phyloP scores from a whole-genome alignment of 2,329 filamentous ascomycete genomes.

The Onygena corvina region DNA sequence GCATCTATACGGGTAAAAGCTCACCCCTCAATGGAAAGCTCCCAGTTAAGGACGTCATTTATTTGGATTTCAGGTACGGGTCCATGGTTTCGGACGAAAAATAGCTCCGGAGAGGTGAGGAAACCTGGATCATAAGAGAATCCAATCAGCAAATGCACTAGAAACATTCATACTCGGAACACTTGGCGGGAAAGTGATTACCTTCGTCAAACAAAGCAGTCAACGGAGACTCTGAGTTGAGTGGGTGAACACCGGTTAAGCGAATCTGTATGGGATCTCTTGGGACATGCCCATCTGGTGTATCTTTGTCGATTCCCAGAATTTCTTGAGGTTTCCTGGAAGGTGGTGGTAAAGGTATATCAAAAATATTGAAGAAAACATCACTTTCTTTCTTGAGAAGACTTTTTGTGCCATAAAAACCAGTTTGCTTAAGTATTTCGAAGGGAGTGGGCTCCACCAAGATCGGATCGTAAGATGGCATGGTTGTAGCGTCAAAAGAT shows the following conservation, averaged over 20 bases:
- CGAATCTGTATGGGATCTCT: conserved; percentile 72
- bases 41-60: conserved; percentile 62
- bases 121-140: conserved; percentile 49
- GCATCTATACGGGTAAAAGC: background rate
- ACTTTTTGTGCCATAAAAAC: background rate
- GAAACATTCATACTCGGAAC: too few relatives aligned
- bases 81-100: conserved; percentile 88
- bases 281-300: conserved; percentile 69
- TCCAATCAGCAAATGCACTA: conserved; percentile 6
- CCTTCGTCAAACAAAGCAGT: conserved; percentile 59
- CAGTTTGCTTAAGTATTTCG: background rate
- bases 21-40: conserved; percentile 65
- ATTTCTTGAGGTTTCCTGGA: conserved; percentile 47
- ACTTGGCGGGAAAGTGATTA: conserved; percentile 15
- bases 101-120: conserved; percentile 72
- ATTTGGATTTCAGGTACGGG: conserved; percentile 65
- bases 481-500: background rate
- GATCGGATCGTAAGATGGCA: background rate
- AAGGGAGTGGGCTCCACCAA: background rate
- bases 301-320: conserved; percentile 64
- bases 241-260: conserved; percentile 77
- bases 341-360: conserved; percentile 52
- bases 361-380: background rate
- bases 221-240: conserved; percentile 78
- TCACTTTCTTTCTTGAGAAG: background rate